Conservation (phyloP, 306 rosid species). For the Myrica gale region DNA sequence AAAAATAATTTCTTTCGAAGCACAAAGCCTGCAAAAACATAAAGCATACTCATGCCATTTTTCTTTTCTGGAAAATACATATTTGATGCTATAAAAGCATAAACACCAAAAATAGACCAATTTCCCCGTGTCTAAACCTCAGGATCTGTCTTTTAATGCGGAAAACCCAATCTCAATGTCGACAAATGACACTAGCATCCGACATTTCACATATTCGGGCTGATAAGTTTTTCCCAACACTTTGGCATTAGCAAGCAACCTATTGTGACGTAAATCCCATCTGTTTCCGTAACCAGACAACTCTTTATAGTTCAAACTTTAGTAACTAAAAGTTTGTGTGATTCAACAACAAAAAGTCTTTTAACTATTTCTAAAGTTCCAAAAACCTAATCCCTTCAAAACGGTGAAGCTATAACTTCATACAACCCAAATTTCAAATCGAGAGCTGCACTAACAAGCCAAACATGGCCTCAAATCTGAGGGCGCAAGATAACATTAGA, state of each 20-base stretch:
- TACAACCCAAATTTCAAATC: not conserved
- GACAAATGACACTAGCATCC: not conserved
- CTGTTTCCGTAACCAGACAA: no score
- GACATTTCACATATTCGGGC: not conserved
- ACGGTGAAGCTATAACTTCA: not conserved
- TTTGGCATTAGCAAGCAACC: not conserved
- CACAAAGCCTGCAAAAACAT: conserved; percentile 8
- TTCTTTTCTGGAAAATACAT: not conserved
- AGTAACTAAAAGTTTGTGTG: not conserved
- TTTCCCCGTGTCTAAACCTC: not conserved
- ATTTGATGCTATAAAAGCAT: not conserved
- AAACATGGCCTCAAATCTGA: not conserved
- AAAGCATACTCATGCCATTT: not conserved
- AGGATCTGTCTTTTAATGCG: not conserved
- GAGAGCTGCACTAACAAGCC: not conserved
- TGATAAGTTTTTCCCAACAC: not conserved
- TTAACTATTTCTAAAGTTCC: not conserved
- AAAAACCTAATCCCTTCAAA: not conserved
- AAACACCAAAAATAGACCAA: not conserved
- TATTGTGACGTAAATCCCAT: not conserved
- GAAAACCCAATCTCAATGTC: not conserved
- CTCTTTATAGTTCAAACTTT: no score
- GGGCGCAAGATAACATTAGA: not conserved
- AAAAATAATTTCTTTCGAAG: not conserved
- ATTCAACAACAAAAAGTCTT: not conserved